Base-by-base conservation (phyloP, 2,329 filamentous ascomycete species). In the Metarhizium brunneum region DNA sequence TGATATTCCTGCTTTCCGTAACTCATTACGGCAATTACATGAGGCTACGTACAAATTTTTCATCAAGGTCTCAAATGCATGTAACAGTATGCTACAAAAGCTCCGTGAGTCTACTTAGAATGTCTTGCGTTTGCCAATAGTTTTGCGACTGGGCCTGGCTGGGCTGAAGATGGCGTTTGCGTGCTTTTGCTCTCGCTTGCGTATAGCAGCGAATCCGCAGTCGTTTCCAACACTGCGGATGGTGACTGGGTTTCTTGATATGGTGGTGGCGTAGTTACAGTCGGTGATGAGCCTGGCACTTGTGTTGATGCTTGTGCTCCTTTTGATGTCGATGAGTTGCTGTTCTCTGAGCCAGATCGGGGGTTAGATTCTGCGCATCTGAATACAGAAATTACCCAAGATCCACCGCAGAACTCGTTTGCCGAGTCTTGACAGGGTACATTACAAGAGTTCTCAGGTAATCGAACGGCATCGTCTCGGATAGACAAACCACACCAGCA, bases 401-500 rank as follows among this genome's bases (percentile, higher is more conserved):
- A 57, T 14, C 65, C 65, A 14, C 65, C 65, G 49, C 65, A 66
- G 14, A 54, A 55, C 13, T 59, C 55, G 14, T 49, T 56, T 4
- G 42, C 48, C 10, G 58, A 45, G 1, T 60, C 62, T 45, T 60
- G 57, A 45, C 63, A 67, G 3, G 59, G 53, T 18, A 57, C 60
- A 35, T 58, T 56, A 36, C 65, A 68, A 25, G 59, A 62, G 4
- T 50, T 58, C 29, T 65, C 63, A 2, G 65, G 64, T 16, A 66
- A 53, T 38, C 59, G 57, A 20, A 64, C 54, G 2, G 60, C 59
- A 50, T 64, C 60, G 50, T 60, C 59, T 4, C 58, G 62, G 38
- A 67, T 62, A 3, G 57, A 57, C 11, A 61, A 59, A 38, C 71
- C 75, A 59, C 78, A 84, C 69, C 75, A 83, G 63, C 80, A 83